Percentiles rank a stretch among this genome's conserved stretches.
Evolutionary conservation across 1,139 yeast species (phyloP).

Genomic region (Sugiyamaella sp.): DNA sequence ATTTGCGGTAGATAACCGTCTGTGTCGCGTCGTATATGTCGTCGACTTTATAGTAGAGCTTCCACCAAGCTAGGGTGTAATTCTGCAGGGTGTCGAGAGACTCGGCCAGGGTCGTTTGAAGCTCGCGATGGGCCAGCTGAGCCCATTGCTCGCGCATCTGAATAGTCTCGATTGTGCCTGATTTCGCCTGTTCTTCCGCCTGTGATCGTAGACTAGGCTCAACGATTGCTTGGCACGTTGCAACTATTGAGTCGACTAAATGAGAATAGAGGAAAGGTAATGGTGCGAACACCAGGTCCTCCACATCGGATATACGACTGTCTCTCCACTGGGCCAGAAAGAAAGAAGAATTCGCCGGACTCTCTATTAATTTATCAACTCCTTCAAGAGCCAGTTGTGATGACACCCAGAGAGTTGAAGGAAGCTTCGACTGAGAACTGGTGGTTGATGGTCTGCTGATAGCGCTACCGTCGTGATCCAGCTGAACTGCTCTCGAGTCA

Average conservation of each 20-base stretch:
- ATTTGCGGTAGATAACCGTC: constrained; percentile 29
- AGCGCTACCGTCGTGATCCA: constrained; percentile 16
- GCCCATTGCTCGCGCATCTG: constrained; percentile 42
- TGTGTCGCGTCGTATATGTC: constrained; percentile 40
- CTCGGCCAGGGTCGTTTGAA: constrained; percentile 40
- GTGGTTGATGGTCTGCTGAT: constrained; percentile 7
- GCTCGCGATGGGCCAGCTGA: constrained; percentile 43
- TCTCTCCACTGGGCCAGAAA: constrained; percentile 32
- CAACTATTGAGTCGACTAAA: constrained; percentile 34
- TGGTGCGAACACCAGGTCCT: constrained; percentile 30
- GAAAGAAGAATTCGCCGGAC: constrained; percentile 38
- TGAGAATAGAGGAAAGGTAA: constrained; percentile 24
- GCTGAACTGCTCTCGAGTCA: constrained; percentile 19
- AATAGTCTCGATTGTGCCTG: constrained; percentile 30
- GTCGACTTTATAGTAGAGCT: constrained; percentile 43
- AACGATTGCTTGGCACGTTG: constrained; percentile 36
- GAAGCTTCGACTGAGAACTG: constrained; percentile 13
- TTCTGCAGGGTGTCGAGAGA: constrained; percentile 32
- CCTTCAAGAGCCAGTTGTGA: constrained; percentile 36
- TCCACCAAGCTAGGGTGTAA: constrained; percentile 44
- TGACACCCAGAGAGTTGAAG: constrained; percentile 26
- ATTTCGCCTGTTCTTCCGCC: constrained; percentile 23
- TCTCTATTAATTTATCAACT: constrained; percentile 34
- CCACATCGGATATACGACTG: constrained; percentile 36
- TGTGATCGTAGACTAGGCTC: constrained; percentile 25